Evolutionary conservation across 257 asterid species (phyloP).

Genomic region (Nicotiana tabacum): DNA sequence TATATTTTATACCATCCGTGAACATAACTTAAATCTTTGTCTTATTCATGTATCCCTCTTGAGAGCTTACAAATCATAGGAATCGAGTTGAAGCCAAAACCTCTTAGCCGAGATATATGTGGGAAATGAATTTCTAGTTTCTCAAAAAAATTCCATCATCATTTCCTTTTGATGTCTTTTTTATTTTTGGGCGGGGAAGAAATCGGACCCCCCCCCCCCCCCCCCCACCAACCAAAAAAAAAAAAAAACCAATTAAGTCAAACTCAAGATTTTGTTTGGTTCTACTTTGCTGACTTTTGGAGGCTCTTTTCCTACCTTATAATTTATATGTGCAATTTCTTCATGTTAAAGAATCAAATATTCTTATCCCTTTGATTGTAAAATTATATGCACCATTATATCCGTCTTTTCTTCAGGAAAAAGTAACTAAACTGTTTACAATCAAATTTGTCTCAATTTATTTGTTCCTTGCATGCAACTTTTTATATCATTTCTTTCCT

Average conservation of each 20-base stretch:
- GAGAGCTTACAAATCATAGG: not conserved
- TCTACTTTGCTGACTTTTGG: conserved; percentile 13
- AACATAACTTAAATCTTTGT: too few relatives aligned
- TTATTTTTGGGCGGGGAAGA: too few relatives aligned
- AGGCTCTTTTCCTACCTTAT: not conserved
- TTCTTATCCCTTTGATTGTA: not conserved
- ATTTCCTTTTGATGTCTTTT: not conserved
- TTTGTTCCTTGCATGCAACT: not conserved
- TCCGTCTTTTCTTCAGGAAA: not conserved
- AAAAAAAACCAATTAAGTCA: too few relatives aligned
- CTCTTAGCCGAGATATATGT: not conserved
- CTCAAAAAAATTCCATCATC: not conserved
- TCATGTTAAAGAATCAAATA: conserved; percentile 10
- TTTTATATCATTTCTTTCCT: not conserved
- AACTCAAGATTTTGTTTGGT: not conserved
- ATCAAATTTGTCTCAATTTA: not conserved
- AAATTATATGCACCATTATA: too few relatives aligned
- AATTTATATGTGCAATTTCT: conserved; percentile 11
- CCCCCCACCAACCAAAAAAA: too few relatives aligned
- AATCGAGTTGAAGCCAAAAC: not conserved
- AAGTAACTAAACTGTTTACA: not conserved
- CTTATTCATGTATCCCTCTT: too few relatives aligned
- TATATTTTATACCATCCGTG: too few relatives aligned
- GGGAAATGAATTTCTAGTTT: not conserved
- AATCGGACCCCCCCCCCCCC: too few relatives aligned